Percentiles rank a stretch among this genome's conserved stretches.
Evolutionary conservation across 441 rosid genomes (phyloP).

Genomic region (Adansonia rubrostipa): DNA sequence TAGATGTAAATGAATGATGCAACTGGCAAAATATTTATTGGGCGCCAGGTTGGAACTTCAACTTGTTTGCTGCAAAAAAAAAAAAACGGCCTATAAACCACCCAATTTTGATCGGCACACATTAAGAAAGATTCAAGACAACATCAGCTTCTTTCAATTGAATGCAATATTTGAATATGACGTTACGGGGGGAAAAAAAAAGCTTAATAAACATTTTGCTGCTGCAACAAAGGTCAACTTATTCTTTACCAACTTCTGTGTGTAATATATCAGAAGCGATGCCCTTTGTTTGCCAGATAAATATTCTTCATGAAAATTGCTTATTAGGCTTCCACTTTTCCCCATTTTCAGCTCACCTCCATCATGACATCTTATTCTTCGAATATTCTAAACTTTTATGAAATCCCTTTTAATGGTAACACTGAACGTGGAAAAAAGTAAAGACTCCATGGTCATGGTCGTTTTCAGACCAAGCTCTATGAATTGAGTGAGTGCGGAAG

Average conservation of each 20-base stretch:
- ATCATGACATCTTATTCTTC: background rate
- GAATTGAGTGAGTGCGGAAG: constrained; percentile 54
- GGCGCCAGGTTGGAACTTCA: too few relatives aligned
- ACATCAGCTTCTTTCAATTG: background rate
- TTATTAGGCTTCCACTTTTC: background rate
- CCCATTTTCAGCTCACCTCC: background rate
- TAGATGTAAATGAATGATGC: too few relatives aligned
- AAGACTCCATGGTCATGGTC: background rate
- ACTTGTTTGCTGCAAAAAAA: background rate
- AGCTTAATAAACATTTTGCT: background rate
- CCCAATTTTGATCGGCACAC: background rate
- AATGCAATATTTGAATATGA: background rate
- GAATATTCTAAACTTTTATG: background rate
- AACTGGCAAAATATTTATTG: too few relatives aligned
- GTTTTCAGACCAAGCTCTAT: constrained; percentile 35
- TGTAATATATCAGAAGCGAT: background rate
- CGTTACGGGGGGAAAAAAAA: background rate
- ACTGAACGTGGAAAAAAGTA: background rate
- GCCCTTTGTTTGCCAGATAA: constrained; percentile 13
- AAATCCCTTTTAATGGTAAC: background rate
- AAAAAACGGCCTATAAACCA: background rate
- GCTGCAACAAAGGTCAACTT: background rate
- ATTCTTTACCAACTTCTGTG: background rate
- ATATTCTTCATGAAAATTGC: constrained; percentile 18
- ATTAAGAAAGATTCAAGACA: constrained; percentile 9